These are phyloP conservation scores for Exophiala phaeomuriformis DNA, from an alignment of 2,329 filamentous ascomycete genomes.

Conservation along the genomic window DNA sequence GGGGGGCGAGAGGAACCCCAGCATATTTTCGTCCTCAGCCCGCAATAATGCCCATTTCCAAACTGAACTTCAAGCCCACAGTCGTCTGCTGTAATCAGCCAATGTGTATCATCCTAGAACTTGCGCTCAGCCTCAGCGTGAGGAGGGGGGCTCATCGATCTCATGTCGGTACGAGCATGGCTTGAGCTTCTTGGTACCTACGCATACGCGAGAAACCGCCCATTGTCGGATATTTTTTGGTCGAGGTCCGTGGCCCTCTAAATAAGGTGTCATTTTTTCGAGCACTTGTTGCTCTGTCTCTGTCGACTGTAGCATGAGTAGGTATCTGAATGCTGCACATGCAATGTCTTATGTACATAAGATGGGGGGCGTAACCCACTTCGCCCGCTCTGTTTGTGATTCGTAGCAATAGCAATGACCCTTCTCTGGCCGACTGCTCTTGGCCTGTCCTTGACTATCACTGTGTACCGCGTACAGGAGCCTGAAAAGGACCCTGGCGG, in stretches of 20 bases:
- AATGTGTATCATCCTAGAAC: too few species aligned
- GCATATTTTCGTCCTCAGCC: too few species aligned
- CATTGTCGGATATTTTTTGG: background rate
- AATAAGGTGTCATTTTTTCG: constrained; percentile 4
- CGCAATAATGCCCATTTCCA: too few species aligned
- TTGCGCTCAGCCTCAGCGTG: too few species aligned
- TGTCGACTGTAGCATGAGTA: constrained; percentile 1
- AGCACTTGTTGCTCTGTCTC: constrained; percentile 4
- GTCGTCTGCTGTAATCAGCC: too few species aligned
- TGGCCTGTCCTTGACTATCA: background rate
- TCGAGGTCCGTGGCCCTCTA: constrained; percentile 12
- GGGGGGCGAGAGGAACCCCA: too few species aligned
- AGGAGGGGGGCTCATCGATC: too few species aligned
- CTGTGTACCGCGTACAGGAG: background rate
- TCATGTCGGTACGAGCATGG: too few species aligned
- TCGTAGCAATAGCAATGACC: background rate
- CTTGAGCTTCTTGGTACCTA: too few species aligned
- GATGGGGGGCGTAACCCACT: background rate
- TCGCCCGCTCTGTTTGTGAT: background rate
- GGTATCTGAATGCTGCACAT: background rate
- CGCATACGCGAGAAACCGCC: background rate
- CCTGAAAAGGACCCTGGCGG: background rate
- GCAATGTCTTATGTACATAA: background rate
- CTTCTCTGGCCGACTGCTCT: background rate
- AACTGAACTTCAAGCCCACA: too few species aligned